Conservation (phyloP, 1,284 basidiomycete species). For the Boletus mariae region DNA sequence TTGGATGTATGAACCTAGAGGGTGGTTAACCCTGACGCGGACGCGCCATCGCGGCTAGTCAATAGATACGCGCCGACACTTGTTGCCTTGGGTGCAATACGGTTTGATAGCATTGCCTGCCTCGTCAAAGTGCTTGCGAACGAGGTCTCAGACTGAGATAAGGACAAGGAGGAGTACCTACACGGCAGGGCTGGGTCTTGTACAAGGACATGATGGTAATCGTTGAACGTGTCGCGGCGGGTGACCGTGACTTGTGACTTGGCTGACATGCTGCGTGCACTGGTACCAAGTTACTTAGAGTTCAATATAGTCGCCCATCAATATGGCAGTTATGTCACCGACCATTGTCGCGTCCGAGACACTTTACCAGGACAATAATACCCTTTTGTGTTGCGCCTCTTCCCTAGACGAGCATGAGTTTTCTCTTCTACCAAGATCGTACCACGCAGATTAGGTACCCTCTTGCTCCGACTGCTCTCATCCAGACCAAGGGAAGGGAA, state of each 20-base stretch:
- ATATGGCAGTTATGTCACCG: slow-evolving; percentile 5
- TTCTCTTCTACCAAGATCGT: slow-evolving; percentile 28
- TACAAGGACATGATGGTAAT: slow-evolving; percentile 30
- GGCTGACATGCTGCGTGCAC: neutral
- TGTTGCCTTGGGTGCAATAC: slow-evolving; percentile 43
- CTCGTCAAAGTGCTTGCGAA: slow-evolving; percentile 43
- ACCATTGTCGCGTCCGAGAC: slow-evolving; percentile 10
- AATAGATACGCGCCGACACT: slow-evolving; percentile 41
- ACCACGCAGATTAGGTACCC: slow-evolving; percentile 31
- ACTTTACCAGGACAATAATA: neutral
- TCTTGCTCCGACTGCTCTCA: slow-evolving; percentile 40
- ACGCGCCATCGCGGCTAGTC: slow-evolving; percentile 6
- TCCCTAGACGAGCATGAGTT: slow-evolving; percentile 26
- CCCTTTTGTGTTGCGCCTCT: neutral
- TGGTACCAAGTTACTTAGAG: too few relatives aligned
- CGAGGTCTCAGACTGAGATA: slow-evolving; percentile 9
- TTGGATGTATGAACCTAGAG: slow-evolving; percentile 52
- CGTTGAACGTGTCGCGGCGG: neutral
- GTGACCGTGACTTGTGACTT: slow-evolving; percentile 30
- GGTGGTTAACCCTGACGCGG: slow-evolving; percentile 7
- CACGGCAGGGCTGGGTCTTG: slow-evolving; percentile 48
- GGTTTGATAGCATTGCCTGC: slow-evolving; percentile 40
- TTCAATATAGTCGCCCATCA: neutral
- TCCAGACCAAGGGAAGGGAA: slow-evolving; percentile 30
- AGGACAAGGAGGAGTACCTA: slow-evolving; percentile 25